Conservation (phyloP, 192 early-diverging fungal genomes). For the Podila epigama region DNA sequence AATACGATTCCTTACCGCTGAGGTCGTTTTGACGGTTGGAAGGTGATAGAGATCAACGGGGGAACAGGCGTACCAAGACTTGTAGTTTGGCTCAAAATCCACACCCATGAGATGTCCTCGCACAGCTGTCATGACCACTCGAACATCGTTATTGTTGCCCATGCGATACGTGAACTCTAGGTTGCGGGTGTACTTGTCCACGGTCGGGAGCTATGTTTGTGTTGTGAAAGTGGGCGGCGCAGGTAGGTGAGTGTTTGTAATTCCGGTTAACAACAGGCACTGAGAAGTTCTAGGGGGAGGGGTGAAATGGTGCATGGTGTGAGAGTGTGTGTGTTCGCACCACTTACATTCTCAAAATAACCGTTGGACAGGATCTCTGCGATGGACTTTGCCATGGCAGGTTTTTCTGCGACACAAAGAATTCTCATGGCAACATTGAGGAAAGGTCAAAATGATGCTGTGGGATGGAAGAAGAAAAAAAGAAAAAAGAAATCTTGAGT, state of each 20-base stretch:
- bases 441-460: not conserved
- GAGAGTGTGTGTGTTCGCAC: not conserved
- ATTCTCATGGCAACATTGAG: constrained; percentile 65
- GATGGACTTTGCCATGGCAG: constrained; percentile 85
- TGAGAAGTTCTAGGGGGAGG: not conserved
- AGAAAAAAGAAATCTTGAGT: too few relatives aligned
- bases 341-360: constrained; percentile 35
- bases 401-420: constrained; percentile 97
- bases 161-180: constrained; percentile 77
- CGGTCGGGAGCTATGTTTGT: constrained; percentile 45
- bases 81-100: constrained; percentile 71
- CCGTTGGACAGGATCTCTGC: constrained; percentile 75
- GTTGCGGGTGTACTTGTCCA: constrained; percentile 78
- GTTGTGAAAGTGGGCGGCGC: not conserved
- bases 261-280: not conserved
- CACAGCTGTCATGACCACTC: constrained; percentile 85
- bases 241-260: not conserved
- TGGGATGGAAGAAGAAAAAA: not conserved
- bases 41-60: constrained; percentile 75
- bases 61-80: constrained; percentile 67
- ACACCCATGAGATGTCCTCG: constrained; percentile 76
- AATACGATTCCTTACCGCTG: too few relatives aligned
- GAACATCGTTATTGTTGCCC: constrained; percentile 56
- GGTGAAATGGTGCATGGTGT: too few relatives aligned
- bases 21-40: not conserved